Base-by-base conservation (phyloP, 108 stramenopile species). In the Fragilariopsis cylindrus region DNA sequence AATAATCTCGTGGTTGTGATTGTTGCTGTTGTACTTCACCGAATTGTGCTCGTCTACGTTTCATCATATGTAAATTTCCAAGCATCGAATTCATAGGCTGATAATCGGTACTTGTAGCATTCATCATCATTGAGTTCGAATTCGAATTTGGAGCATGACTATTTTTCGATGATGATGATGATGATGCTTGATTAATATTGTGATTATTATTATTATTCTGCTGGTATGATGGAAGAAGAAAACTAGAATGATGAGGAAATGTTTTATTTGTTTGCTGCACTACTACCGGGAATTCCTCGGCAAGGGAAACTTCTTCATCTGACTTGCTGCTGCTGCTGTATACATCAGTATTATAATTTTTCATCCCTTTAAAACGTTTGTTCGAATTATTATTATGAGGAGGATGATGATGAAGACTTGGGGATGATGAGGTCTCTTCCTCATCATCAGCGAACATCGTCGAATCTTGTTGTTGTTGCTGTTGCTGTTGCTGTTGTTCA, bases 31-130 rank as follows among this genome's bases (percentile, higher is more conserved):
- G 11, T 30, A 30, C 30, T 30, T 30, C 30, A 30, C 30, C 30
- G 30, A 30, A 30, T 30, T 30, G 30, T 30, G 30, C 30, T 30
- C 65, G 75, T 42, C 48, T 18, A 4, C 55, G 66, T 60, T 72
- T 66, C 49, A 53, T 5, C 18, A 43, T 6, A 73, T 79, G 78
- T 60, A 79, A 65, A 9, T 69, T 43, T 53, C 78, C 78, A 30
- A 79, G 44, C 39, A 79, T 39, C 7, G 72, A 69, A 63, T 79
- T 79, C 57, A 79, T 60, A 52, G 70, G 52, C 41, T 79, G 72
- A 62, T 79, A 79, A 21, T 66, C 68, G 44, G 71, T 53, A 12
- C 30, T 30, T 30, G 30, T 30, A 30, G 30, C 30, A 30, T 30
- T 30, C 30, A 30, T 30, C 30, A 30, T 30, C 30, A 30, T 30